These are phyloP conservation scores for Microbotryum saponariae DNA, from an alignment of 1,284 basidiomycete species.

Conservation along the genomic window DNA sequence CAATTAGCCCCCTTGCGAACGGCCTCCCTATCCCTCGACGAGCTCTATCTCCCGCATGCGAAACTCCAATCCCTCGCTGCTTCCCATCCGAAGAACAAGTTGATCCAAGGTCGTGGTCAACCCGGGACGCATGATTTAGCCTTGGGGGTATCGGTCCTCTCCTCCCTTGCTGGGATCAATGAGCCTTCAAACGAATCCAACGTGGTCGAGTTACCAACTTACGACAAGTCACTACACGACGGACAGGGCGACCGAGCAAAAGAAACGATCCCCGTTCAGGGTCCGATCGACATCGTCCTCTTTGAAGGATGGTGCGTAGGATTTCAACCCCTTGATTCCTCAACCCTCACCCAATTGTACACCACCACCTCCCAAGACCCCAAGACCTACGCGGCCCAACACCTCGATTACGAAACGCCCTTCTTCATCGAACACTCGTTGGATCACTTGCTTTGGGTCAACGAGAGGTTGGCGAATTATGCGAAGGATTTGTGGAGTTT, in stretches of 20 bases:
- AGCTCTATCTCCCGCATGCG: slow-evolving; percentile 69
- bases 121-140: slow-evolving; percentile 78
- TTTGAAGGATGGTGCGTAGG: slow-evolving; percentile 60
- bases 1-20: slow-evolving; percentile 52
- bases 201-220: slow-evolving; percentile 60
- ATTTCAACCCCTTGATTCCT: slow-evolving; percentile 38
- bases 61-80: slow-evolving; percentile 52
- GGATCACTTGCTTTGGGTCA: slow-evolving; percentile 55
- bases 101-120: slow-evolving; percentile 70
- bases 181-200: slow-evolving; percentile 13
- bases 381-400: not conserved
- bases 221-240: slow-evolving; percentile 71
- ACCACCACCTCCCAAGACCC: slow-evolving; percentile 11
- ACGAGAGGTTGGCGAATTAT: slow-evolving; percentile 55
- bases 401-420: slow-evolving; percentile 28
- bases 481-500: slow-evolving; percentile 55
- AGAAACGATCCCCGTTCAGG: slow-evolving; percentile 40
- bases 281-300: slow-evolving; percentile 70
- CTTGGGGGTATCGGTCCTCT: slow-evolving; percentile 54
- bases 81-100: slow-evolving; percentile 52
- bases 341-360: slow-evolving; percentile 43
- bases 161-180: slow-evolving; percentile 50
- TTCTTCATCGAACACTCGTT: slow-evolving; percentile 36
- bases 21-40: slow-evolving; percentile 70
- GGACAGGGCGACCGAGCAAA: slow-evolving; percentile 74